Conservation (phyloP, 306 rosid species). For the Glycine tomentella region DNA sequence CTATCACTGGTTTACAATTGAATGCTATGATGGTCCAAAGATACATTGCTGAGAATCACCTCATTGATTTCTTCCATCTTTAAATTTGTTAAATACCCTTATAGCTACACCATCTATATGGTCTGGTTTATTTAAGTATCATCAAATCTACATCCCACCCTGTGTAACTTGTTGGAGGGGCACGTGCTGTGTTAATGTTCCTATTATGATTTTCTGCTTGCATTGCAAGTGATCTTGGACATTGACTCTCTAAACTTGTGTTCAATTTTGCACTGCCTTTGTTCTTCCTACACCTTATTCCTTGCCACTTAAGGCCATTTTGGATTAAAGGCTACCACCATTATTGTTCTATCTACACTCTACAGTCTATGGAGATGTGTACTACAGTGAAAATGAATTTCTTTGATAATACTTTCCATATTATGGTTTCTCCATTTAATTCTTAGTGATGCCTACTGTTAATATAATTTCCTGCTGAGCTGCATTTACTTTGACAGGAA, state of each 20-base stretch:
- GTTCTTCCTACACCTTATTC: background rate
- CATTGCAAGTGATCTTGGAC: conserved; percentile 10
- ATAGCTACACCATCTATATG: background rate
- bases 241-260: background rate
- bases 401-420: background rate
- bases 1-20: conserved; percentile 3
- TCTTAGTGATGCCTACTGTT: background rate
- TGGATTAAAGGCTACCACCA: too few species aligned
- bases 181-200: background rate
- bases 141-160: background rate
- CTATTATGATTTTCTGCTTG: conserved; percentile 10
- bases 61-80: background rate
- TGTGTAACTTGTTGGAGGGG: background rate
- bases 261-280: background rate
- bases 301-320: too few species aligned
- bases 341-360: too few species aligned
- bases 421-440: too few species aligned
- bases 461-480: background rate
- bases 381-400: background rate
- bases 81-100: background rate
- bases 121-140: background rate
- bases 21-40: background rate
- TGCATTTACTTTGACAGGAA: conserved; percentile 59
- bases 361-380: background rate
- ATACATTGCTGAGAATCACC: background rate